Evolutionary conservation across 768 basidiomycete species (phyloP).

Genomic region (Leccinum subtestaceum): DNA sequence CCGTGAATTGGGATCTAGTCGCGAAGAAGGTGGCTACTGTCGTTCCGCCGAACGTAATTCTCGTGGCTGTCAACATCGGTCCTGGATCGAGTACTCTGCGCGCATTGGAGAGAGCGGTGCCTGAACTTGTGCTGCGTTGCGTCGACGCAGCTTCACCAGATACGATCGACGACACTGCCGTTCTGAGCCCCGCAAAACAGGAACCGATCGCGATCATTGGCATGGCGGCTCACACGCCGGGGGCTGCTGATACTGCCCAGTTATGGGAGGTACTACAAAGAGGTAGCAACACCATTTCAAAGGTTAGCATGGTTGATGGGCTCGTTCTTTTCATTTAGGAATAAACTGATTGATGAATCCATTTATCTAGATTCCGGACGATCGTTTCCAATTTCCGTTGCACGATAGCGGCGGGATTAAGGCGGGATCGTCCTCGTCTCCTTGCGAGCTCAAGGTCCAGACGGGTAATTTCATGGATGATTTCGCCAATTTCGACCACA

Average conservation of each 20-base stretch:
- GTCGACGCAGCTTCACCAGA: too few relatives aligned
- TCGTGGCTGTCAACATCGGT: constrained; percentile 50
- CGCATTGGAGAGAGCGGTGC: too few relatives aligned
- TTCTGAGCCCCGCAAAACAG: constrained; percentile 25
- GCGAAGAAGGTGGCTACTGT: neutral
- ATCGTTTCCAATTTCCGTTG: constrained; percentile 50
- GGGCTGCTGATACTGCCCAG: constrained; percentile 44
- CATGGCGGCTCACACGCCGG: constrained; percentile 58
- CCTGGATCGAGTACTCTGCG: constrained; percentile 21
- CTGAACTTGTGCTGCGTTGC: too few relatives aligned
- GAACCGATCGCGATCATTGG: constrained; percentile 69
- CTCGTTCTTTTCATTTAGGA: neutral
- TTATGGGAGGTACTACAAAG: constrained; percentile 61
- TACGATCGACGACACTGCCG: constrained; percentile 2
- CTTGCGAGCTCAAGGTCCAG: constrained; percentile 47
- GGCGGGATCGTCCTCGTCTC: constrained; percentile 20
- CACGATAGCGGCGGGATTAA: constrained; percentile 31
- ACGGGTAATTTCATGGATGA: constrained; percentile 64
- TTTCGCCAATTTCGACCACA: constrained; percentile 61
- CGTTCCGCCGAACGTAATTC: neutral
- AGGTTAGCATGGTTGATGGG: constrained; percentile 39
- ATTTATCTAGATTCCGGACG: constrained; percentile 51
- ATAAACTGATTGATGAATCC: neutral
- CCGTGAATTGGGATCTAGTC: constrained; percentile 51
- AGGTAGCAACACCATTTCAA: constrained; percentile 53